Percentiles rank a stretch among this genome's conserved stretches.
phyloP scores from a whole-genome alignment of 2,329 filamentous ascomycete genomes.

The Tolypocladium amazonense region DNA sequence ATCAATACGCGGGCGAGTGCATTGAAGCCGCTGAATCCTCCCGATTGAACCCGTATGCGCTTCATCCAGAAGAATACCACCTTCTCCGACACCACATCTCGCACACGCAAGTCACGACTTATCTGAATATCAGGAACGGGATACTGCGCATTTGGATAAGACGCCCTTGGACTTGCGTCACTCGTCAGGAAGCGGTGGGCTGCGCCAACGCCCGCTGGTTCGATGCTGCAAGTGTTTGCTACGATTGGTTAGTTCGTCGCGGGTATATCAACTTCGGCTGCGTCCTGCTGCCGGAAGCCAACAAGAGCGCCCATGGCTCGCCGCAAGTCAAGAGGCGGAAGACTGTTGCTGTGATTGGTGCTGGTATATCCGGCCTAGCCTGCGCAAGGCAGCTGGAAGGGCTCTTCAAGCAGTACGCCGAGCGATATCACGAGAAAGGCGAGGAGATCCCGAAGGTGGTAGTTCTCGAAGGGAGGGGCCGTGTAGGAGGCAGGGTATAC shows the following conservation, averaged over 20 bases:
- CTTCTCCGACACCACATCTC: conserved; percentile 75
- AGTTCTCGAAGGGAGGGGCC: conserved; percentile 74
- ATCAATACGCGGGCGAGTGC: conserved; percentile 84
- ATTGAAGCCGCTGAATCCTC: conserved; percentile 83
- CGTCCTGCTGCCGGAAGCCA: conserved; percentile 47
- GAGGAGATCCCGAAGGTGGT: conserved; percentile 66
- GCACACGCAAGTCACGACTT: conserved; percentile 82
- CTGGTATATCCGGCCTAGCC: conserved; percentile 86
- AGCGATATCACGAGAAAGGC: conserved; percentile 51
- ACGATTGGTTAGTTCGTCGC: conserved; percentile 81
- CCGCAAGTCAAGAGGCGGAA: conserved; percentile 40
- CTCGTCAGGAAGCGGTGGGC: conserved; percentile 75
- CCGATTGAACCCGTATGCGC: conserved; percentile 75
- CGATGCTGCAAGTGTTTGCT: conserved; percentile 75
- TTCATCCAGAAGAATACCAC: conserved; percentile 76
- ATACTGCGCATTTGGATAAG: conserved; percentile 84
- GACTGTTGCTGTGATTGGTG: conserved; percentile 79
- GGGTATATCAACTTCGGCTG: conserved; percentile 98
- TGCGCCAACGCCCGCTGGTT: conserved; percentile 88
- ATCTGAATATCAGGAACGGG: conserved; percentile 91
- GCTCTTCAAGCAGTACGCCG: conserved; percentile 71
- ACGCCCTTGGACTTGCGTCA: conserved; percentile 75
- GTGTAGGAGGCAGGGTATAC: conserved; percentile 88
- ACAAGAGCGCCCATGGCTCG: conserved; percentile 27
- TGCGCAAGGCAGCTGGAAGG: conserved; percentile 85